Conservation (phyloP, 768 basidiomycete species). For the Plicaturopsis crispa region DNA sequence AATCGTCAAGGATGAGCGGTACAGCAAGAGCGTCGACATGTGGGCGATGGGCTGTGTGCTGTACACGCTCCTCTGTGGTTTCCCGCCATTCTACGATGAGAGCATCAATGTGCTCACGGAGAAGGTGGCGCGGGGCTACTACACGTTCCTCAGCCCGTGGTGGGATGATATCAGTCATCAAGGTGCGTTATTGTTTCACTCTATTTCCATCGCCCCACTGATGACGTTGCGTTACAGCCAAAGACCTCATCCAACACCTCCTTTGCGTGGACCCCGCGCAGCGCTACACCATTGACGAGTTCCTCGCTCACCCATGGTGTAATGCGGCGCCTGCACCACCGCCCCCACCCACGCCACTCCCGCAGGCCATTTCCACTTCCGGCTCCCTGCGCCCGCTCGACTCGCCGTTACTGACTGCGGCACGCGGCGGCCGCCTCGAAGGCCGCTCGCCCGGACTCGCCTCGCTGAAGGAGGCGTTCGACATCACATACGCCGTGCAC, state of each 20-base stretch:
- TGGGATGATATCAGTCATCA: slow-evolving; percentile 91
- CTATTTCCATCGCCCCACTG: neutral
- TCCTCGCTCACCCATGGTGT: slow-evolving; percentile 95
- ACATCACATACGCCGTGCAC: slow-evolving; percentile 97
- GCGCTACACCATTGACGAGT: slow-evolving; percentile 97
- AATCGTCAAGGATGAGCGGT: slow-evolving; percentile 98
- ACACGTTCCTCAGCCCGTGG: slow-evolving; percentile 98
- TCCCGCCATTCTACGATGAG: slow-evolving; percentile 98
- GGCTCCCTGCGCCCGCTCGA: slow-evolving; percentile 51
- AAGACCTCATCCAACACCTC: slow-evolving; percentile 91
- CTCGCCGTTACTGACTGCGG: slow-evolving; percentile 83
- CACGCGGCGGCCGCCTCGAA: slow-evolving; percentile 65
- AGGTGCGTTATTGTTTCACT: slow-evolving; percentile 37
- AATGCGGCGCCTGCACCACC: slow-evolving; percentile 57
- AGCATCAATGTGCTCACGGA: slow-evolving; percentile 97
- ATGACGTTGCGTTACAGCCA: slow-evolving; percentile 46
- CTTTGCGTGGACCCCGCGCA: slow-evolving; percentile 94
- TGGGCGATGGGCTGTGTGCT: slow-evolving; percentile 99
- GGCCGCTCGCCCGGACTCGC: slow-evolving; percentile 90
- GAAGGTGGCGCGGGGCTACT: slow-evolving; percentile 95
- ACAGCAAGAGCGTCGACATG: slow-evolving; percentile 97
- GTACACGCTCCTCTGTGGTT: slow-evolving; percentile 95
- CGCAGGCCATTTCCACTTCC: slow-evolving; percentile 28
- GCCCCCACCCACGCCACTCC: slow-evolving; percentile 57
- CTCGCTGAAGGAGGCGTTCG: slow-evolving; percentile 95